Conservation (phyloP, 2,329 filamentous ascomycete genomes). For the Mycocentrospora acerina region DNA sequence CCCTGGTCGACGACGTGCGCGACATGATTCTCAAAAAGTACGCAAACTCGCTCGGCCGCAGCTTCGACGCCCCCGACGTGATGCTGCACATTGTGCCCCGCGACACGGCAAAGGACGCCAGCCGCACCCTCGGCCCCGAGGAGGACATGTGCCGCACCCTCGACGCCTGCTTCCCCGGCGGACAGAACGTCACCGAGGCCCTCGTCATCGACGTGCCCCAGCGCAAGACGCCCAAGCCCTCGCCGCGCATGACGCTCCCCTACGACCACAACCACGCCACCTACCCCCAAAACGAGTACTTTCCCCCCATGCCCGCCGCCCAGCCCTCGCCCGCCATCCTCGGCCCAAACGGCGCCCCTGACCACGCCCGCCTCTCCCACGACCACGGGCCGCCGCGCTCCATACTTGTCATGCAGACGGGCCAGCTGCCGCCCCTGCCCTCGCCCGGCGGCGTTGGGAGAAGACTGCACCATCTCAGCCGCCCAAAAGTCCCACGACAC, state of each 20-base stretch:
- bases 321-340: slow-evolving; percentile 45
- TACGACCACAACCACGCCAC: slow-evolving; percentile 64
- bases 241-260: slow-evolving; percentile 60
- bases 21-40: slow-evolving; percentile 94
- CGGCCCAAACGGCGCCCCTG: slow-evolving; percentile 35
- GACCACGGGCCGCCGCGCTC: slow-evolving; percentile 54
- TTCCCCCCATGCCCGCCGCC: slow-evolving; percentile 63
- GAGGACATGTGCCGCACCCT: slow-evolving; percentile 77
- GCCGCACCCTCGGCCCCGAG: slow-evolving; percentile 78
- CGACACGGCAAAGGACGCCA: slow-evolving; percentile 55
- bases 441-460: slow-evolving; percentile 61
- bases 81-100: slow-evolving; percentile 75
- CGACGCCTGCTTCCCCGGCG: slow-evolving; percentile 81
- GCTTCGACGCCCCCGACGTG: slow-evolving; percentile 89
- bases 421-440: slow-evolving; percentile 76
- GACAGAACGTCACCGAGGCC: slow-evolving; percentile 85
- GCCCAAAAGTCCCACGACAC: slow-evolving; percentile 66
- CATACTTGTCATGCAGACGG: slow-evolving; percentile 79
- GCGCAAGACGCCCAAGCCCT: slow-evolving; percentile 76
- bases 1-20: slow-evolving; percentile 90
- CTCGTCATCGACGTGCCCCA: slow-evolving; percentile 84
- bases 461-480: slow-evolving; percentile 53
- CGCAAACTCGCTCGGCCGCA: slow-evolving; percentile 83
- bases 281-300: slow-evolving; percentile 78
- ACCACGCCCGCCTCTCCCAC: slow-evolving; percentile 40